Evolutionary conservation across 1,284 basidiomycete species (phyloP).

Genomic region (Macrocybe sp.): DNA sequence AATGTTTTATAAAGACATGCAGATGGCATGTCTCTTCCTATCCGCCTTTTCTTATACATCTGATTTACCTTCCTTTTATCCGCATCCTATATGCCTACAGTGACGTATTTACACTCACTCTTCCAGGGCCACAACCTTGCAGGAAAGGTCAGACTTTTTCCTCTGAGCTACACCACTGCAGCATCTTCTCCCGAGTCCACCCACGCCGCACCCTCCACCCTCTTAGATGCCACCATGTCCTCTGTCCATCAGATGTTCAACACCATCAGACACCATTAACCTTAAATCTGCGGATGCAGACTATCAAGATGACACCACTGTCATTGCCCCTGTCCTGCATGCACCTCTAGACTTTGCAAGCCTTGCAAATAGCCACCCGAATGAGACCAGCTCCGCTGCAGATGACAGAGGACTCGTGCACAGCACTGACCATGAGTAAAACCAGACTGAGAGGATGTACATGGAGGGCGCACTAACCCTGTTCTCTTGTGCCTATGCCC

Average conservation of each 20-base stretch:
- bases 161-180: slow-evolving; percentile 82
- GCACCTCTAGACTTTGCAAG: slow-evolving; percentile 23
- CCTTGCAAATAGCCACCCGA: background rate
- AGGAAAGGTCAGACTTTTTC: slow-evolving; percentile 88
- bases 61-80: background rate
- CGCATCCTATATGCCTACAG: background rate
- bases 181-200: slow-evolving; percentile 29
- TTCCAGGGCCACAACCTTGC: slow-evolving; percentile 77
- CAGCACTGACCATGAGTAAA: no score
- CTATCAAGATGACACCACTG: slow-evolving; percentile 15
- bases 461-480: no score
- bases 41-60: no score
- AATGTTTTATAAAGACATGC: no score
- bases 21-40: no score
- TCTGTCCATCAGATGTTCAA: background rate
- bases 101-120: slow-evolving; percentile 6
- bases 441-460: no score
- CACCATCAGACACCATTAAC: slow-evolving; percentile 16
- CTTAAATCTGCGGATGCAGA: slow-evolving; percentile 21
- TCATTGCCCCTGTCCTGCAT: slow-evolving; percentile 30
- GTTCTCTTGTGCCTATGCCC: no score
- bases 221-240: slow-evolving; percentile 6
- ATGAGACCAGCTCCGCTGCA: slow-evolving; percentile 22
- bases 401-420: no score
- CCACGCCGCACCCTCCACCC: slow-evolving; percentile 17